These are phyloP conservation scores for Malassezia globosa DNA, from an alignment of 1,284 basidiomycete genomes.

Conservation along the genomic window DNA sequence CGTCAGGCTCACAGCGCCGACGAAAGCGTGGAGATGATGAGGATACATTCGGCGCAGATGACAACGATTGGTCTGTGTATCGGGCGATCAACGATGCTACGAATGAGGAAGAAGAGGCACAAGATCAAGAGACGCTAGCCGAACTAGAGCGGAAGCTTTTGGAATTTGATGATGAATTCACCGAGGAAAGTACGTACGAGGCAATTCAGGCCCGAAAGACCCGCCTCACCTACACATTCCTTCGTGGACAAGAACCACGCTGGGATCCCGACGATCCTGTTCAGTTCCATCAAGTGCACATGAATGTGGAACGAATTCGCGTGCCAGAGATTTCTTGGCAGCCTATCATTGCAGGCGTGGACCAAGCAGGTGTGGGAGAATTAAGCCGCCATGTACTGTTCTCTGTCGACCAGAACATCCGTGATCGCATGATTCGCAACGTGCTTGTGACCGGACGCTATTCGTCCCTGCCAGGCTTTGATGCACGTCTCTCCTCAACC, in stretches of 20 bases:
- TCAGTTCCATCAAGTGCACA: slow-evolving; percentile 66
- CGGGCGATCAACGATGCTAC: slow-evolving; percentile 82
- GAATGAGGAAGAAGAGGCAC: slow-evolving; percentile 72
- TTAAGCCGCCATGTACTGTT: slow-evolving; percentile 73
- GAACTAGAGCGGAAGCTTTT: slow-evolving; percentile 74
- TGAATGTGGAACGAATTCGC: slow-evolving; percentile 85
- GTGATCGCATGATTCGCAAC: slow-evolving; percentile 53
- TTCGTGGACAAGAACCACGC: slow-evolving; percentile 48
- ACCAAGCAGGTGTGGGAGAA: slow-evolving; percentile 85
- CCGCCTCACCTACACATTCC: slow-evolving; percentile 71
- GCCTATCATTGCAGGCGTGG: slow-evolving; percentile 82
- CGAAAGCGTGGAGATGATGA: slow-evolving; percentile 51
- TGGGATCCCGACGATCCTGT: slow-evolving; percentile 50
- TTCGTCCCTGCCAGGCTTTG: slow-evolving; percentile 15
- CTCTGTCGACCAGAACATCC: slow-evolving; percentile 60
- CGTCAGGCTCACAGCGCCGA: slow-evolving; percentile 49
- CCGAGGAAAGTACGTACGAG: slow-evolving; percentile 67
- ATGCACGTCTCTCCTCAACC: slow-evolving; percentile 56
- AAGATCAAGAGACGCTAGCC: slow-evolving; percentile 65
- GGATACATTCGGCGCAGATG: slow-evolving; percentile 87
- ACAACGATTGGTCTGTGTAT: slow-evolving; percentile 95
- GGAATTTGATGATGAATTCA: slow-evolving; percentile 71
- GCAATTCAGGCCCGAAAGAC: slow-evolving; percentile 65
- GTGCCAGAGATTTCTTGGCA: slow-evolving; percentile 90
- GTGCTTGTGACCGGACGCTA: slow-evolving; percentile 15